Base-by-base conservation (phyloP, 495 filamentous ascomycete genomes). In the Tuber magnatum region DNA sequence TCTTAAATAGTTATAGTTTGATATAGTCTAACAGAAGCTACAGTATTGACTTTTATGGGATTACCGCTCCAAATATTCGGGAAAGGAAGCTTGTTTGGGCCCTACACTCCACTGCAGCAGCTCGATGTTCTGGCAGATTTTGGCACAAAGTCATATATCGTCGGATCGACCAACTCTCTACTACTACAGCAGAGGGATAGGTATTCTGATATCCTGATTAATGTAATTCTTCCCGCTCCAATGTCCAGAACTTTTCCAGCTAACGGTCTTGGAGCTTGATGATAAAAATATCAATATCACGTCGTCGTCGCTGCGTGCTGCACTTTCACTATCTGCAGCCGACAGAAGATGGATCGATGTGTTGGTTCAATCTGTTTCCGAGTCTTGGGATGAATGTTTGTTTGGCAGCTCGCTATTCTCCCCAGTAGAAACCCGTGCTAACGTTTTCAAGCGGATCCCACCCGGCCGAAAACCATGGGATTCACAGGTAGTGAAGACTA, bases 401-500 rank as follows among this genome's bases (percentile, higher is more conserved):
- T 75, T 24, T 72, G 6, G 51, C 18, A 32, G n/a, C 28, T 42
- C 14, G 18, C 43, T 14, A 38, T 35, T 24, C 71, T 41, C 6
- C 46, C 20, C 9, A 65, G 22, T 73, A 24, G 35, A 14, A 38
- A 3, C 14, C 24, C 12, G 10, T 38, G 83, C 46, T 73, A 39
- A 73, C 7, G 44, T 65, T 28, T 61, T 76, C 35, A 38, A 81
- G 86, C 89, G 9, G 94, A 98, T 83, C 95, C 95, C 10, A 87
- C 89, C 71, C 89, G 92, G 65, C 95, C 95, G 24, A 97, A 94
- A 79, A 97, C 93, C 10, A 91, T 97, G 86, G 94, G 94, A 28
- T 99, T 97, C 82, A 91, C 93, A 79, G 95, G 95, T 71, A 97
- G 94, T 75, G 95, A 99, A 85, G 96, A 98, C 82, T 98, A 97